Percentiles rank a stretch among this genome's conserved stretches.
Conservation (phyloP, 192 early-diverging fungal species). For the Borealophlyctis nickersoniae region DNA sequence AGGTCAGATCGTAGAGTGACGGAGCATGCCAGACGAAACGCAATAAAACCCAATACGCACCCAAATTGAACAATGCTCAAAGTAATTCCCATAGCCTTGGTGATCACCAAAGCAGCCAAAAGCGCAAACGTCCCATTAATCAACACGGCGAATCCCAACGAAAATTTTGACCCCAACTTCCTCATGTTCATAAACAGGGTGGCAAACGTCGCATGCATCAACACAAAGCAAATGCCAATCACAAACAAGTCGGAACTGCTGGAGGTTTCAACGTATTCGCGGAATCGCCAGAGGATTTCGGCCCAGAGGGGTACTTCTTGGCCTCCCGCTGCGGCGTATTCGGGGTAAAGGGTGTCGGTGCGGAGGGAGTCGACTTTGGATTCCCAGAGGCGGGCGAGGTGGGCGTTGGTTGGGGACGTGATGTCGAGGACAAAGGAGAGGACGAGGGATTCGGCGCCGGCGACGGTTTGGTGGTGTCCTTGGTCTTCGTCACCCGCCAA, state of each 20-base stretch:
- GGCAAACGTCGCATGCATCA: conserved; percentile 78
- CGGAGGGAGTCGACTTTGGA: background rate
- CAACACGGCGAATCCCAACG: conserved; percentile 52
- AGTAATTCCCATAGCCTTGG: conserved; percentile 24
- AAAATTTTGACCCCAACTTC: conserved; percentile 75
- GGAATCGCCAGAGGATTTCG: background rate
- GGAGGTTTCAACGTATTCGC: conserved; percentile 35
- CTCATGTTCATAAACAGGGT: conserved; percentile 83
- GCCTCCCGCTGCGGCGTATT: background rate
- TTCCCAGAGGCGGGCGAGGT: conserved; percentile 3
- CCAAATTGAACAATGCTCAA: conserved; percentile 17
- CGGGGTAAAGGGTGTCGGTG: background rate
- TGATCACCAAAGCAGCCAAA: conserved; percentile 29
- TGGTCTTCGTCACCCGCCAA: no score
- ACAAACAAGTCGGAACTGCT: conserved; percentile 76
- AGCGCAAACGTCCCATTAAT: conserved; percentile 36
- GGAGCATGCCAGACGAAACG: no score
- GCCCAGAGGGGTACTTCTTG: background rate
- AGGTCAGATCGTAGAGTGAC: no score
- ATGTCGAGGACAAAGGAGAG: background rate
- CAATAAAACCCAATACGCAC: no score
- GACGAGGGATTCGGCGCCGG: no score
- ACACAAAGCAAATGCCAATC: conserved; percentile 71
- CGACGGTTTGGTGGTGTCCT: no score
- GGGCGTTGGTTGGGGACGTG: background rate